Conservation (phyloP, 169 alveolate genomes). For the Perkinsus olseni region DNA sequence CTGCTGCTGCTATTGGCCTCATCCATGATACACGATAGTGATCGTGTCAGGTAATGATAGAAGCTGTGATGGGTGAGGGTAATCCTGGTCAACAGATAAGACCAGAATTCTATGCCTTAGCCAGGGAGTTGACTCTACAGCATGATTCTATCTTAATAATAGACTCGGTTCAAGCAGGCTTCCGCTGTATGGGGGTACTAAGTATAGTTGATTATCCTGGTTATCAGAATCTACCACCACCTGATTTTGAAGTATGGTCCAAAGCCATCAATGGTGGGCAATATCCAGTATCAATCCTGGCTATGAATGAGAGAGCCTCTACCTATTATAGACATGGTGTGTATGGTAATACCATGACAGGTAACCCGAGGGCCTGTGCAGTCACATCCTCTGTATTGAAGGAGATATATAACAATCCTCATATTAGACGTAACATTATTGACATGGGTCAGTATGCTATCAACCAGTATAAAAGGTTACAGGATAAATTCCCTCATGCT, state of each 20-base stretch:
- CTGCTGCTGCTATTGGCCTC: not conserved
- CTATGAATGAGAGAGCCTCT: not conserved
- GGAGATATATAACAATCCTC: not conserved
- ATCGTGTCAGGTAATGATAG: not conserved
- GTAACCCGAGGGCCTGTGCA: not conserved
- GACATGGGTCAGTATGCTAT: constrained; percentile 7
- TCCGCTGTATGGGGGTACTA: not conserved
- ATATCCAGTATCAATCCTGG: not conserved
- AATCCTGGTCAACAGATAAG: not conserved
- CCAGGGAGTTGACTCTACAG: not conserved
- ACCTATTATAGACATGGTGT: constrained; percentile 3
- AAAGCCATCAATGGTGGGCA: constrained; percentile 9
- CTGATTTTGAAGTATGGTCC: constrained; percentile 3
- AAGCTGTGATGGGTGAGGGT: constrained; percentile 11
- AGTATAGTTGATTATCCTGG: constrained; percentile 1
- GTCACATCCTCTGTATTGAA: not conserved
- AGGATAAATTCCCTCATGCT: constrained; percentile 5
- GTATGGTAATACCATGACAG: constrained; percentile 10
- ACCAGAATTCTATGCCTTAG: not conserved
- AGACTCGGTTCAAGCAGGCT: not conserved
- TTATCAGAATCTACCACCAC: not conserved
- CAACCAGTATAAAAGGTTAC: not conserved
- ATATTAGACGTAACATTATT: not conserved
- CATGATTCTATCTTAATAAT: not conserved
- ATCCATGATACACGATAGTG: too few relatives aligned